A percentile compares a stretch with the other conserved stretches of the same genome.
Evolutionary conservation across 129 eudicot genomes (phyloP).

Genomic region (Mikania micrantha): DNA sequence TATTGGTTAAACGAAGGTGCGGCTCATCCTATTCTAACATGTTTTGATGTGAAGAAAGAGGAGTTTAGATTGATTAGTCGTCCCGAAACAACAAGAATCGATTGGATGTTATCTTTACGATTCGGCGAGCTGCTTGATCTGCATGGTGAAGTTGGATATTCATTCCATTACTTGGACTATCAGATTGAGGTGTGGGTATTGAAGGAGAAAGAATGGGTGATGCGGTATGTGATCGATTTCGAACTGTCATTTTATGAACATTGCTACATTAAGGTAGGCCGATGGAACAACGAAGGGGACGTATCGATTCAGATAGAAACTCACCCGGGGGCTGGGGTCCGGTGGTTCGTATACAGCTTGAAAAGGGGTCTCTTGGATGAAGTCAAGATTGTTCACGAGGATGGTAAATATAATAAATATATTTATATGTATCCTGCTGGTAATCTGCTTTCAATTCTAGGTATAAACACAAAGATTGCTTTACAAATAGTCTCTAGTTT

Average conservation of each 20-base stretch:
- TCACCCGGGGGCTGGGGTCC: not conserved
- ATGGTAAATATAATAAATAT: not conserved
- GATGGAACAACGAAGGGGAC: constrained; percentile 12
- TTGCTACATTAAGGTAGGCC: not conserved
- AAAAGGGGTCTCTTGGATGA: not conserved
- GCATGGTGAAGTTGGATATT: not conserved
- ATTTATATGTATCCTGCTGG: not conserved
- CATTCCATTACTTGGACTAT: not conserved
- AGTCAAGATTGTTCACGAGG: not conserved
- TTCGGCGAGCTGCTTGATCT: not conserved
- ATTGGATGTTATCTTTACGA: no score
- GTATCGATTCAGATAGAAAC: not conserved
- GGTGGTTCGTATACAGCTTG: not conserved
- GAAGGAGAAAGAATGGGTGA: constrained; percentile 10
- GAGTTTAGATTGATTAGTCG: not conserved
- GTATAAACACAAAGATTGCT: not conserved
- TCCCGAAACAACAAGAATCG: not conserved
- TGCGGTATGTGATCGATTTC: not conserved
- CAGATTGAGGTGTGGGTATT: constrained; percentile 5
- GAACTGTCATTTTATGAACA: not conserved
- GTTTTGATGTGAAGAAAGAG: constrained; percentile 1
- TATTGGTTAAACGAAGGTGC: not conserved
- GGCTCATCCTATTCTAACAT: not conserved
- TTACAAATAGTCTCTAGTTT: no score
- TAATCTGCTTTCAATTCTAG: not conserved